These are phyloP conservation scores for Trypanosoma scelopori DNA, from an alignment of 208 protist genomes.

Conservation along the genomic window DNA sequence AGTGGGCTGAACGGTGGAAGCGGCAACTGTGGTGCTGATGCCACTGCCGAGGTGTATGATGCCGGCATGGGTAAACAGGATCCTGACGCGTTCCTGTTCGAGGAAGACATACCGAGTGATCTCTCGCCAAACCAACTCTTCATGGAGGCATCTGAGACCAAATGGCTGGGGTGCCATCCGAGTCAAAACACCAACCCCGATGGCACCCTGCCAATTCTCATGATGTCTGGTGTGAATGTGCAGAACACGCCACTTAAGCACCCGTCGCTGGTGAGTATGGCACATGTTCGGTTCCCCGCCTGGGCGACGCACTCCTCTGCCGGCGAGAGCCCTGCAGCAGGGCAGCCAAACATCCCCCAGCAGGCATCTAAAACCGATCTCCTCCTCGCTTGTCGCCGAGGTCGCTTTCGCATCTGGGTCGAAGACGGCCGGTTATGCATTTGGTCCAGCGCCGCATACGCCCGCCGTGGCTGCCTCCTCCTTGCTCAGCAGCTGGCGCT, in stretches of 20 bases:
- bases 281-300: slow-evolving; percentile 20
- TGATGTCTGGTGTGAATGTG: slow-evolving; percentile 78
- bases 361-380: neutral
- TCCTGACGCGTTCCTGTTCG: slow-evolving; percentile 64
- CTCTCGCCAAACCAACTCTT: slow-evolving; percentile 36
- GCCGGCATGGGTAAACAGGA: slow-evolving; percentile 17
- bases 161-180: slow-evolving; percentile 2
- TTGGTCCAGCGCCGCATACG: slow-evolving; percentile 73
- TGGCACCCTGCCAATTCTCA: slow-evolving; percentile 50
- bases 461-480: slow-evolving; percentile 64
- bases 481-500: slow-evolving; percentile 71
- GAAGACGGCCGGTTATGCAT: slow-evolving; percentile 71
- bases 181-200: slow-evolving; percentile 47
- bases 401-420: slow-evolving; percentile 75
- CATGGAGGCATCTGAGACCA: slow-evolving; percentile 22
- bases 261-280: slow-evolving; percentile 28
- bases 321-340: neutral
- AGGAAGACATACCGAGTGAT: slow-evolving; percentile 62
- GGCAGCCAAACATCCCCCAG: too few species aligned
- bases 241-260: slow-evolving; percentile 52
- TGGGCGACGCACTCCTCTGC: slow-evolving; percentile 11
- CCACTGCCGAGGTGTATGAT: slow-evolving; percentile 24
- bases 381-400: slow-evolving; percentile 49
- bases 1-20: slow-evolving; percentile 36
- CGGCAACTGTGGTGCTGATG: neutral